Evolutionary conservation across 768 basidiomycete genomes (phyloP).

Genomic region (Tubosaeta sp.): DNA sequence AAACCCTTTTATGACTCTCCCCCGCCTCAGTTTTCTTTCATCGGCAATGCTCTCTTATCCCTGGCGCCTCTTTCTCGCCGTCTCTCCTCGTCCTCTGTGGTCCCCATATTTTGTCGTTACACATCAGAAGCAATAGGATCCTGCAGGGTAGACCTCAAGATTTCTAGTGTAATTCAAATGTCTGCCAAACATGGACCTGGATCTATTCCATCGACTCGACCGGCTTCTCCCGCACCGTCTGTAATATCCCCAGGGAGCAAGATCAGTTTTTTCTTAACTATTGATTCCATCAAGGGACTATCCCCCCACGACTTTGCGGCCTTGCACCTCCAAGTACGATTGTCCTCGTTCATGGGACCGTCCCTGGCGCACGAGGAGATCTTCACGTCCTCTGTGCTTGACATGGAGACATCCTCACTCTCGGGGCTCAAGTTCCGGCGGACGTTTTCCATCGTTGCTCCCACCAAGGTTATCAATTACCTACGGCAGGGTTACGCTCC

Average conservation of each 20-base stretch:
- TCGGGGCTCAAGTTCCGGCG: conserved; percentile 83
- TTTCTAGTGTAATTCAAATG: conserved; percentile 60
- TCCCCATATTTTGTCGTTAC: conserved; percentile 91
- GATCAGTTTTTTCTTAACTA: conserved; percentile 76
- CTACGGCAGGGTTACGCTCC: conserved; percentile 75
- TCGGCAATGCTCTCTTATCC: conserved; percentile 82
- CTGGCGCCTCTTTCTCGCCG: conserved; percentile 76
- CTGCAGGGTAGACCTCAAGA: conserved; percentile 81
- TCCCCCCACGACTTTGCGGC: conserved; percentile 86
- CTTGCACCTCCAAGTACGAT: conserved; percentile 81
- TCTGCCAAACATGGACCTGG: conserved; percentile 56
- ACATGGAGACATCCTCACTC: conserved; percentile 66
- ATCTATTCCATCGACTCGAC: conserved; percentile 64
- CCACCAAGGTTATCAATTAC: conserved; percentile 67
- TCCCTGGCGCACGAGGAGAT: conserved; percentile 72
- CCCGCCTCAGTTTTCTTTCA: conserved; percentile 86
- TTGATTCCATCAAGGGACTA: conserved; percentile 86
- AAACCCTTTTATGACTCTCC: conserved; percentile 91
- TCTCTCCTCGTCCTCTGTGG: conserved; percentile 66
- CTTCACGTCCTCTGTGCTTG: conserved; percentile 68
- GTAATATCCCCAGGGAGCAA: conserved; percentile 72
- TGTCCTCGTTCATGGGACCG: conserved; percentile 82
- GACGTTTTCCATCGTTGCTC: conserved; percentile 73
- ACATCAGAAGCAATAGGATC: conserved; percentile 95
- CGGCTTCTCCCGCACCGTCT: conserved; percentile 70